Evolutionary conservation across 306 rosid species (phyloP).

Genomic region (Malus fusca): DNA sequence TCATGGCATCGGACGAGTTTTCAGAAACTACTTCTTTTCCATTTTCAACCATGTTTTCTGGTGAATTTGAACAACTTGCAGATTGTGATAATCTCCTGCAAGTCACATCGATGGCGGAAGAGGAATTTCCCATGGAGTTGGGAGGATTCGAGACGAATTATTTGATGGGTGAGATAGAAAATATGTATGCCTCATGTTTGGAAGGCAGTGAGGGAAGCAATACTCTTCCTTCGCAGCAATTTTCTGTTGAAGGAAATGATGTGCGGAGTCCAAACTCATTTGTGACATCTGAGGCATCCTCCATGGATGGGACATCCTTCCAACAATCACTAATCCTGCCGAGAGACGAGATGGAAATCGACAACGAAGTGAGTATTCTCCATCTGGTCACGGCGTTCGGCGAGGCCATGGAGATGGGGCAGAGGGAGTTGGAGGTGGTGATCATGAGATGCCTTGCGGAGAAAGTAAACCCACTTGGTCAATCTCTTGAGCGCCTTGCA

Average conservation of each 20-base stretch:
- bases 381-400: conserved; percentile 45
- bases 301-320: conserved; percentile 4
- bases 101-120: conserved; percentile 23
- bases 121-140: conserved; percentile 24
- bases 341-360: conserved; percentile 36
- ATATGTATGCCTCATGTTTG: conserved; percentile 4
- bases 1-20: conserved; percentile 2
- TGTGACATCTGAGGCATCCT: conserved; percentile 31
- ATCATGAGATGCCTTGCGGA: conserved; percentile 36
- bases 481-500: conserved; percentile 41
- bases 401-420: conserved; percentile 40
- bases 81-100: conserved; percentile 26
- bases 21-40: conserved; percentile 16
- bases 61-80: conserved; percentile 17
- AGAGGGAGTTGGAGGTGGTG: conserved; percentile 29
- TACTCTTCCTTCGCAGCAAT: conserved; percentile 17
- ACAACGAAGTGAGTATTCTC: conserved; percentile 28
- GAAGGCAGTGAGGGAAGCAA: conserved; percentile 36
- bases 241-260: conserved; percentile 20
- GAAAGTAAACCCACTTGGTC: conserved; percentile 41
- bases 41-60: conserved; percentile 13
- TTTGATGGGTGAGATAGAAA: conserved; percentile 6
- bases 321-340: conserved; percentile 36
- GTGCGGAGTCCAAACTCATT: conserved; percentile 46
- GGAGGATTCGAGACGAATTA: conserved; percentile 21